Conservation (phyloP, 768 basidiomycete species). For the Kwoniella europaea region DNA sequence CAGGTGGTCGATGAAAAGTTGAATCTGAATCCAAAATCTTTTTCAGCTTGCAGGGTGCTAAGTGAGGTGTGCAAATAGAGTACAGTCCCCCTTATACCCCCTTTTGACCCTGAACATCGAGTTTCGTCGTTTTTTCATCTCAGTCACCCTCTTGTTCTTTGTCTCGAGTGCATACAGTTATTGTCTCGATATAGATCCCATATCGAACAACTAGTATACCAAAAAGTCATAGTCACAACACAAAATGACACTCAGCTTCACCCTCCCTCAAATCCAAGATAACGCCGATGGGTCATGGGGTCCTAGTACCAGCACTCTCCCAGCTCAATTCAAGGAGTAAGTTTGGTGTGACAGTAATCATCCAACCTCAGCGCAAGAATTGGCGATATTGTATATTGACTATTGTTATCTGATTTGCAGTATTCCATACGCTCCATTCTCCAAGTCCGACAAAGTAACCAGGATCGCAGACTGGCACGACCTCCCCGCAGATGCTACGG, state of each 20-base stretch:
- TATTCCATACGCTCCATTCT: constrained; percentile 97
- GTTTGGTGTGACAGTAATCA: constrained; percentile 28
- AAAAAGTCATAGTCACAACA: constrained; percentile 8
- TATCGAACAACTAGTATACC: no score
- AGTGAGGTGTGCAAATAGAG: constrained; percentile 6
- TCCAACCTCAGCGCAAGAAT: not conserved
- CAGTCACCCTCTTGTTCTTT: not conserved
- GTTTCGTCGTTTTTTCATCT: constrained; percentile 21
- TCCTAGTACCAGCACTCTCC: constrained; percentile 62
- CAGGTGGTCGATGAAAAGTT: constrained; percentile 1
- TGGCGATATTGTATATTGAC: constrained; percentile 5
- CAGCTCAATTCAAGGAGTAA: constrained; percentile 86
- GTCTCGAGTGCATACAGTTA: not conserved
- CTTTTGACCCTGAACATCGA: constrained; percentile 17
- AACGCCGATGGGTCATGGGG: constrained; percentile 90
- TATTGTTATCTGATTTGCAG: constrained; percentile 33
- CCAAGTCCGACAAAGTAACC: constrained; percentile 97
- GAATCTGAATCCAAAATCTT: constrained; percentile 20
- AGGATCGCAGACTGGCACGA: constrained; percentile 90
- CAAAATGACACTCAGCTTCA: constrained; percentile 63
- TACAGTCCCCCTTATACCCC: not conserved
- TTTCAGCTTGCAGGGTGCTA: constrained; percentile 1
- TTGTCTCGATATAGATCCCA: no score
- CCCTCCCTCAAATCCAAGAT: constrained; percentile 83
- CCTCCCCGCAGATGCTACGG: constrained; percentile 27